Base-by-base conservation (phyloP, 352 stramenopile species). In the Proteromonas lacertae region DNA sequence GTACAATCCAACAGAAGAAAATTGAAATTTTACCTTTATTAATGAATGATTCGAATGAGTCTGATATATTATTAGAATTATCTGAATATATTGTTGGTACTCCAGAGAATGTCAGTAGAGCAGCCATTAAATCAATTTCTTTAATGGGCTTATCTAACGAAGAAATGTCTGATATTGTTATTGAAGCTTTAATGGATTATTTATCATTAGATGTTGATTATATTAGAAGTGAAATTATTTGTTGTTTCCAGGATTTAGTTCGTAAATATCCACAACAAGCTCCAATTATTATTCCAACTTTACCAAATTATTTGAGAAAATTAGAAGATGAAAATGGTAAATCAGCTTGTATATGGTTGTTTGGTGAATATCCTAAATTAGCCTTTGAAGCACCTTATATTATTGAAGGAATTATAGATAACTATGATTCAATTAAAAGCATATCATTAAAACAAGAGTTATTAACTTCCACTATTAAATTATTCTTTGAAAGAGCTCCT, bases 1-100 rank as follows among this genome's bases (percentile, higher is more conserved):
- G 75, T 16, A 64, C 89, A 48, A 77, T 96, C 42, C 92, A 96
- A 53, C 87, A 90, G 48, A 62, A 89, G 34, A 98, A 98, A 60
- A 69, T 96, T 29, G 57, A 80, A 37, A 69, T 96, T 32, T 51
- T 98, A 17, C 66, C 80, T 13, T 60, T 73, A 23, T 60, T 98
- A 17, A 77, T 80, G 2, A 84, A 88, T 51, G 61, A 61, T 1
- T 55, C 70, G 14, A 94, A 80, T 40, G 77, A 83, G 4, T 65
- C 65, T 7, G 78, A 95, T 34, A 90, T 98, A 55, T 64, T 96
- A n/a, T 68, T 60, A 14, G 87, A 98, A 59, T 56, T 98, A 13
- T 77, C 60, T 30, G 84, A 96, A 54, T 92, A 92, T 51, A 80
- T 92, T 4, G 70, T 64, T 29, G 78, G 90, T 48, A 63, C 81